Conservation (phyloP, 163 green algal species). For the Chlorella variabilis region DNA sequence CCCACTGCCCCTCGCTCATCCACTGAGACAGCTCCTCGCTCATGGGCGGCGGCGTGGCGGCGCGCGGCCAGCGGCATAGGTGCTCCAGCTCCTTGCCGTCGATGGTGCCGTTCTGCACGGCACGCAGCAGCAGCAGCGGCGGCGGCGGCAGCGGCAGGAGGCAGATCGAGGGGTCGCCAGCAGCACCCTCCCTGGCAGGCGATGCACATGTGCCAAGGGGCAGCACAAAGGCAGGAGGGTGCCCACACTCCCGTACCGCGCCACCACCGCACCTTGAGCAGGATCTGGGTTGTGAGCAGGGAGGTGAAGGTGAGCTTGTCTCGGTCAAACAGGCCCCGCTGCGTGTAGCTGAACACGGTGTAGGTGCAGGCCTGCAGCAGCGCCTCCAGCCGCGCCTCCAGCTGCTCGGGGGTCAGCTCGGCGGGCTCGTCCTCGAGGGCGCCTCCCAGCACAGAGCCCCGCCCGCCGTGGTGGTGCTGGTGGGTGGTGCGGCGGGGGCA, state of each 20-base stretch:
- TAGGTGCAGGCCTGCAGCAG: constrained; percentile 86
- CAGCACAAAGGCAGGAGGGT: too few relatives aligned
- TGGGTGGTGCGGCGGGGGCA: not conserved
- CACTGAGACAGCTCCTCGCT: constrained; percentile 85
- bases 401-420: constrained; percentile 66
- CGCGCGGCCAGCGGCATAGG: constrained; percentile 75
- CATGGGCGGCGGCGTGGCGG: constrained; percentile 72
- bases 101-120: constrained; percentile 51
- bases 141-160: too few relatives aligned
- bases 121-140: not conserved
- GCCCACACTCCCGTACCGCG: too few relatives aligned
- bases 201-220: not conserved
- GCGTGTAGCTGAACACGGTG: constrained; percentile 88
- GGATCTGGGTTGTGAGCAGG: constrained; percentile 85
- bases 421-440: constrained; percentile 13
- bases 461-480: not conserved
- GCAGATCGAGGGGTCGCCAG: too few relatives aligned
- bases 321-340: constrained; percentile 86
- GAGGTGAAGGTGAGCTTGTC: constrained; percentile 89
- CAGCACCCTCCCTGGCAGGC: too few relatives aligned
- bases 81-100: constrained; percentile 77
- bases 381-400: constrained; percentile 70
- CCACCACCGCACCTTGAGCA: constrained; percentile 58
- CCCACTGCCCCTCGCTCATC: constrained; percentile 86
- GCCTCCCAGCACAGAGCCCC: not conserved